Base-by-base conservation (phyloP, 805 yeast genomes). In the Candida chilensis region DNA sequence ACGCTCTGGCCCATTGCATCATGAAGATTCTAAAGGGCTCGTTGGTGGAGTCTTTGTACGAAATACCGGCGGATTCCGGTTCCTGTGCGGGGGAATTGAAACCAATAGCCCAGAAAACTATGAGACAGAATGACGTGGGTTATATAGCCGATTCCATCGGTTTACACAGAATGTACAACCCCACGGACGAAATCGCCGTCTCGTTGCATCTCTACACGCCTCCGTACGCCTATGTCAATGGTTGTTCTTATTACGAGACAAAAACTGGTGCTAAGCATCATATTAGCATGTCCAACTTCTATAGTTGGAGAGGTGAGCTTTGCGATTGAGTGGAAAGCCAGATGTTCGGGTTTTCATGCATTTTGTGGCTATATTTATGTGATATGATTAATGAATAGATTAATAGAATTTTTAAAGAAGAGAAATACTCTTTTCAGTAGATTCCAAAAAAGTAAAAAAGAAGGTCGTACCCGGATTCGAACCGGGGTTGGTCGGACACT, bases 131-230 rank as follows among this genome's bases (percentile, higher is more conserved):
- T 45, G 60, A 65, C 25, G 83, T 77, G 12, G 71, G 80, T 3
- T 78, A 79, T 53, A 80, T 80, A 45, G 56, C 71, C 26, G 88
- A 80, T 49, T 50, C 55, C 18, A 64, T 80, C 28, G 90, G 88
- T 1, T 57, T 76, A 33, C 90, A 80, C 52, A 59, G 69, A 38
- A 77, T 80, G 46, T 52, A 60, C 25, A 80, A 80, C 46, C 65
- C 64, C 5, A 28, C 55, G 1, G 45, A 54, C 14, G 60, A 59
- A 22, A 50, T 57, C 15, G 74, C 83, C 9, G 72, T 80, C 11
- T 70, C 82, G 25, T 61, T 80, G 48, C 88, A 80, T 50, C 61
- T 80, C 32, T 80, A 80, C 54, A 78, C 87, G 5, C 87, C 88
- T 5, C 86, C 88, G 6, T 77, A 77, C 48, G 88, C 86, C 4